A percentile compares a stretch with the other conserved stretches of the same genome.
These are phyloP conservation scores for Geotrichum ghanense DNA, from an alignment of 805 yeast species.

Conservation along the genomic window DNA sequence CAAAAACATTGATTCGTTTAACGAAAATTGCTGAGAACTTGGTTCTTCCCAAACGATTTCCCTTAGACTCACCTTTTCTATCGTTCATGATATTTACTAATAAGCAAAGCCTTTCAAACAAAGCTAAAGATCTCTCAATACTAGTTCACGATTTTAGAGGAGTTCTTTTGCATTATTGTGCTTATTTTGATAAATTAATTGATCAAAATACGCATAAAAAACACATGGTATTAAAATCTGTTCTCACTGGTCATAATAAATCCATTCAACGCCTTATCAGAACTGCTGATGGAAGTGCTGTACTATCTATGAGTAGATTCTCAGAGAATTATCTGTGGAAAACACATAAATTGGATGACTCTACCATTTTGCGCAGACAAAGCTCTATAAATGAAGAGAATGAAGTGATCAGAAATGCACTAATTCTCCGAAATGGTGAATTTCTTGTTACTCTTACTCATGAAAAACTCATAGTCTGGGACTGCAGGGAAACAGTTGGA, in stretches of 20 bases:
- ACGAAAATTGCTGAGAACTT: conserved; percentile 24
- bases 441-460: conserved; percentile 35
- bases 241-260: conserved; percentile 78
- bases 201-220: not conserved
- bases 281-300: conserved; percentile 53
- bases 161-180: conserved; percentile 24
- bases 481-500: conserved; percentile 29
- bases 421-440: conserved; percentile 35
- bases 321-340: conserved; percentile 54
- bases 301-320: conserved; percentile 50
- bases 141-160: conserved; percentile 20
- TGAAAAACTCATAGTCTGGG: conserved; percentile 47
- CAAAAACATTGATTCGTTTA: conserved; percentile 35
- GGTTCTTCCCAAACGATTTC: conserved; percentile 5
- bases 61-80: conserved; percentile 6
- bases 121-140: conserved; percentile 14
- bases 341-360: conserved; percentile 28
- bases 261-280: conserved; percentile 58
- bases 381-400: conserved; percentile 32
- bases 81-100: conserved; percentile 7
- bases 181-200: conserved; percentile 19
- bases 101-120: not conserved
- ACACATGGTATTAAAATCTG: conserved; percentile 16
- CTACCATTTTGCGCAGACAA: conserved; percentile 29
- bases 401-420: conserved; percentile 37